Base-by-base conservation (phyloP, 73 alveolate species). In the Paramecium octaurelia region DNA sequence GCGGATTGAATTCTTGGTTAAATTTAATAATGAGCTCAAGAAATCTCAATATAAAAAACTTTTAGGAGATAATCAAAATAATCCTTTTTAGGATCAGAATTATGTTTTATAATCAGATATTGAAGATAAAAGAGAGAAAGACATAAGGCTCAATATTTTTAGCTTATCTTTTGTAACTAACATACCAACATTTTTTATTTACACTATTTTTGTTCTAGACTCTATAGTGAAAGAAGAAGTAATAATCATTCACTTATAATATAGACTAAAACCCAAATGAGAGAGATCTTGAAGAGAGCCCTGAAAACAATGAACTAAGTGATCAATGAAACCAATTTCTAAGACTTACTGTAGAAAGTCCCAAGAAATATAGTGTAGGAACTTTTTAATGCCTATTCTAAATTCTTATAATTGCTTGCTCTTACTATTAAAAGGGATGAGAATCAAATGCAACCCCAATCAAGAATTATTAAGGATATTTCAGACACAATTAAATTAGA, bases 361-460 rank as follows among this genome's bases (percentile, higher is more conserved):
- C 75, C 70, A 18, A 40, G 91, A 11, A 80, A 80, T 20, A 44
- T 80, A 24, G 75, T 48, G 3, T 43, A 80, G 12, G 91, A 80
- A 23, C 34, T 80, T 6, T 46, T n/a, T 44, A 43, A 43, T 20
- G 73, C 91, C 9, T 80, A 43, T 35, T 42, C 91, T 9, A 80
- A 80, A 18, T 44, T 80, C 18, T 42, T 80, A 44, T 27, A 80
- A 48, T 35, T 80, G 5, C 48, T 80, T 6, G 57, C 31, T 1
- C 43, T 80, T 38, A 35, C 57, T 3, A 80, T 80, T 7, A 80
- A 80, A 35, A 80, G 73, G 24, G 91, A 80, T 48, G 91, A 80
- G 2, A 36, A 10, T 18, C 20, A 21, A 21, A 20, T 27, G n/a
- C 27, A 76, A 46, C 9, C 21, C 4, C 36, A 40, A 43, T 80